phyloP scores from a whole-genome alignment of 169 alveolate genomes.

The Plasmodium billcollinsi region DNA sequence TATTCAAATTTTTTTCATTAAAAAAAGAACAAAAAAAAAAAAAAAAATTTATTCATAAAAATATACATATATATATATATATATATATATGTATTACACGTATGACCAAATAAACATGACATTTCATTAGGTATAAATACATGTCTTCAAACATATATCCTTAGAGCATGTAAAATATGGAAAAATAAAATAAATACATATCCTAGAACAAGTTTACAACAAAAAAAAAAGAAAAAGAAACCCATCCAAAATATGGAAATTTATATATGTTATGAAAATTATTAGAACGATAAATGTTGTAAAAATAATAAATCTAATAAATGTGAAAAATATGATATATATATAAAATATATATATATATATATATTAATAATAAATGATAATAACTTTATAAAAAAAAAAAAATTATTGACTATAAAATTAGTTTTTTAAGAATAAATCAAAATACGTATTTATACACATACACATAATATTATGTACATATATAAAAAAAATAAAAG shows the following conservation, averaged over 20 bases:
- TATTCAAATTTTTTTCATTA: background rate
- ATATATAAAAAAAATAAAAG: too few relatives aligned
- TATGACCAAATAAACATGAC: background rate
- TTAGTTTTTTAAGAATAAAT: too few relatives aligned
- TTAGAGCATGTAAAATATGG: slow-evolving; percentile 4
- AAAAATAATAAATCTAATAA: too few relatives aligned
- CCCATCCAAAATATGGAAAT: too few relatives aligned
- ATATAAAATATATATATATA: too few relatives aligned
- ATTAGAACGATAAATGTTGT: too few relatives aligned
- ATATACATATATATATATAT: background rate
- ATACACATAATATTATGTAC: too few relatives aligned
- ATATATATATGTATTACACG: background rate
- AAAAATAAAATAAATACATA: slow-evolving; percentile 4
- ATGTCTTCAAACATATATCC: slow-evolving; percentile 17
- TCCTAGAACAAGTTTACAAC: background rate
- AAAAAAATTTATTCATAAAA: background rate
- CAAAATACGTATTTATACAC: too few relatives aligned
- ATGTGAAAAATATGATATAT: too few relatives aligned
- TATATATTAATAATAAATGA: too few relatives aligned
- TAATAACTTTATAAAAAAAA: too few relatives aligned
- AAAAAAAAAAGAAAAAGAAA: background rate
- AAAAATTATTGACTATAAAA: too few relatives aligned
- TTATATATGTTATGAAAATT: background rate
- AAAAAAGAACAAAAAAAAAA: background rate
- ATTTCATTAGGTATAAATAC: slow-evolving; percentile 5